phyloP scores from a whole-genome alignment of 257 asterid species.

The Primulina tabacum region DNA sequence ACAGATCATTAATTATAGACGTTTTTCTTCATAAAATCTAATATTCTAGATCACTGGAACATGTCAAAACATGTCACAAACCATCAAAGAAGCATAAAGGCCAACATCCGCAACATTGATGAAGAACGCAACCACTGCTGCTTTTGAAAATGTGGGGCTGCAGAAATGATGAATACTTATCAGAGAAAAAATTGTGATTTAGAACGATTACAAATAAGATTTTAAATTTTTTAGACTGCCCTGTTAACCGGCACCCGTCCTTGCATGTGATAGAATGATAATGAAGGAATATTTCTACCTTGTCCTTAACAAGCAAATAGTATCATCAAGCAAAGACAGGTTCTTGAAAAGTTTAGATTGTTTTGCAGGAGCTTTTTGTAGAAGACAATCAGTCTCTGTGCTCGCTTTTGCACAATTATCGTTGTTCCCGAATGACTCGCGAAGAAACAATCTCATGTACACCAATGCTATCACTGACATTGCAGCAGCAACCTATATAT shows the following conservation, averaged over 20 bases:
- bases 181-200: not conserved
- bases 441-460: conserved; percentile 77
- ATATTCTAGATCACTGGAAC: not conserved
- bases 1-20: not conserved
- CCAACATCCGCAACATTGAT: conserved; percentile 78
- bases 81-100: conserved; percentile 59
- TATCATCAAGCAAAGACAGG: conserved; percentile 56
- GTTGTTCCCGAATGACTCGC: conserved; percentile 43
- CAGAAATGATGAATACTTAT: conserved; percentile 12
- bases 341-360: conserved; percentile 43
- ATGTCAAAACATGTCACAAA: conserved; percentile 19
- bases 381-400: conserved; percentile 55
- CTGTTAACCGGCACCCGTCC: not conserved
- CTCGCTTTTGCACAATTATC: conserved; percentile 16
- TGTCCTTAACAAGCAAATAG: conserved; percentile 56
- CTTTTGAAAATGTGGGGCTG: conserved; percentile 82
- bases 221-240: not conserved
- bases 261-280: not conserved
- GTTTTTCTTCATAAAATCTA: not conserved
- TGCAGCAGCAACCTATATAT: conserved; percentile 74
- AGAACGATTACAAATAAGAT: not conserved
- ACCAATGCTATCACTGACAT: conserved; percentile 53
- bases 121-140: conserved; percentile 70
- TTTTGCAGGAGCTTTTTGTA: conserved; percentile 55
- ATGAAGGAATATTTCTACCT: conserved; percentile 37